Percentiles rank a stretch among this genome's conserved stretches.
Conservation (phyloP, 306 rosid genomes). For the Pachyrhizus erosus region DNA sequence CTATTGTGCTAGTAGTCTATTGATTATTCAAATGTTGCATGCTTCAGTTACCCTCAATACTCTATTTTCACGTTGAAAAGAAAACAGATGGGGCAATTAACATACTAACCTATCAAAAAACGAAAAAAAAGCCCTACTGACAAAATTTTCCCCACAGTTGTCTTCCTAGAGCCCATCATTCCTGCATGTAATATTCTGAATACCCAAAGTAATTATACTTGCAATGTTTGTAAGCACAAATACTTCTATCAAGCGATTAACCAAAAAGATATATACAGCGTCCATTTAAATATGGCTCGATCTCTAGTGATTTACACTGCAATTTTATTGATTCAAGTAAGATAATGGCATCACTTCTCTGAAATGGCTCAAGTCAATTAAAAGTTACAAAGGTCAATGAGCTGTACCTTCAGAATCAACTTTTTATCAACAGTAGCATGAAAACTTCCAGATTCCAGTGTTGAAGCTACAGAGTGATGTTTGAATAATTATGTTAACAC, state of each 20-base stretch:
- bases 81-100: conserved; percentile 11
- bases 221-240: conserved; percentile 37
- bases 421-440: conserved; percentile 35
- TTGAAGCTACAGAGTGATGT: conserved; percentile 44
- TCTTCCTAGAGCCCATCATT: conserved; percentile 98
- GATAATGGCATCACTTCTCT: neutral
- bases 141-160: conserved; percentile 83
- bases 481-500: conserved; percentile 33
- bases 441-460: conserved; percentile 36
- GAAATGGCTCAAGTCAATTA: neutral
- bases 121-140: conserved; percentile 64
- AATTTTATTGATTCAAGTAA: conserved; percentile 53
- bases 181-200: too few relatives aligned
- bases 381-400: neutral
- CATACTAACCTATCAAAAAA: conserved; percentile 69
- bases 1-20: neutral
- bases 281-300: conserved; percentile 66
- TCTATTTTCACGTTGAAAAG: neutral
- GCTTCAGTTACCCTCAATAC: neutral
- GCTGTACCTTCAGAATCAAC: conserved; percentile 45
- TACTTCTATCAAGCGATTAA: conserved; percentile 57
- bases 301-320: conserved; percentile 74
- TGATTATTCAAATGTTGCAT: neutral
- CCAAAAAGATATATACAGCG: conserved; percentile 90
- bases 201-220: too few relatives aligned